Evolutionary conservation across 495 filamentous ascomycete species (phyloP).

Genomic region (Lophiotrema nucula): DNA sequence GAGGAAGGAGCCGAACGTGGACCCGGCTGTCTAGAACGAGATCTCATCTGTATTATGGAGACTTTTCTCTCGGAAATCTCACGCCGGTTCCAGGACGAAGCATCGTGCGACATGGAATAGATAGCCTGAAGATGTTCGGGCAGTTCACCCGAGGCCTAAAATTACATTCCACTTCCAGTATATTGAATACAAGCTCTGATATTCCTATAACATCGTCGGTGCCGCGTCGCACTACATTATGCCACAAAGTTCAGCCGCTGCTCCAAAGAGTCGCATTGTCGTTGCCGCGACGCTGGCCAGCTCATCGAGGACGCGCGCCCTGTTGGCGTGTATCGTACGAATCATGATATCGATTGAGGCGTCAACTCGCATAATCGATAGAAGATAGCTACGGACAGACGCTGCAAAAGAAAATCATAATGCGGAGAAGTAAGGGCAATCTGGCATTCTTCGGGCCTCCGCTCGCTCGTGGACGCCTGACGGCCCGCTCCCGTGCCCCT

Average conservation of each 20-base stretch:
- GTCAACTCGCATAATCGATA: conserved; percentile 19
- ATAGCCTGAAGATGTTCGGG: no score
- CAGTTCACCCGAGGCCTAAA: no score
- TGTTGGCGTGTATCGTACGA: no score
- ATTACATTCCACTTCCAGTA: no score
- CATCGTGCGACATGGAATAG: no score
- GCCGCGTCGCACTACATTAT: background rate
- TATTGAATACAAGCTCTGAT: conserved; percentile 8
- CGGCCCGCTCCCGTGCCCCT: conserved; percentile 28
- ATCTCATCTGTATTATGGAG: no score
- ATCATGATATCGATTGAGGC: conserved; percentile 13
- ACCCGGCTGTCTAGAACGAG: no score
- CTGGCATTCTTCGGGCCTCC: background rate
- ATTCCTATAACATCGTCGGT: conserved; percentile 7
- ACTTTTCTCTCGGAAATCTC: no score
- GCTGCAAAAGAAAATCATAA: conserved; percentile 23
- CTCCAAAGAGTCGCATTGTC: background rate
- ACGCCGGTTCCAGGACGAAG: no score
- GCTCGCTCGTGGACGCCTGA: background rate
- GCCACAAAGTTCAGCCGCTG: conserved; percentile 3
- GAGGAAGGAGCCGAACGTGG: no score
- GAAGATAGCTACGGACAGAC: background rate
- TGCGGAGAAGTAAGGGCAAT: conserved; percentile 21
- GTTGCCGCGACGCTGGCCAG: background rate
- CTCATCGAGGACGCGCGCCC: no score